Evolutionary conservation across 2,329 filamentous ascomycete genomes (phyloP), one percentile per base, ranked within the genome.

Genomic region (Metarhizium anisopliae): DNA sequence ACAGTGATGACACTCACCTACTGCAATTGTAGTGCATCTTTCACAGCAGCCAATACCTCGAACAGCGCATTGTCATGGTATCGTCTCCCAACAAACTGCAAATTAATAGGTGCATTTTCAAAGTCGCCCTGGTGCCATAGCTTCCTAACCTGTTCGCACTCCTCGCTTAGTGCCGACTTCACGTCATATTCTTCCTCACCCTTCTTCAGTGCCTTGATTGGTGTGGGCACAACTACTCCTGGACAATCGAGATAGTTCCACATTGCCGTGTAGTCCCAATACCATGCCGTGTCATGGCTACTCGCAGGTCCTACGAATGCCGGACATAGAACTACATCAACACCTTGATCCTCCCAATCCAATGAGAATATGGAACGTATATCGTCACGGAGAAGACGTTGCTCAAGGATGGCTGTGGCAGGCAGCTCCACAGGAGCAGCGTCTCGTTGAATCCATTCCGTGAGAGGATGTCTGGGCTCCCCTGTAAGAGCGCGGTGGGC

Each of bases 201-300:
- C 32, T 43, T 54, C 4, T 42, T 25, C 49, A 35, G 3, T 4
- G 60, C 54, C 36, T 54, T 61, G 11, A 62, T 57, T 0, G 69
- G 67, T 1, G 70, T 72, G 0, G 70, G 71, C 0, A 73, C 42
- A 0, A 69, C 68, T 0, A 65, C 65, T 0, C 65, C 70, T 0
- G 70, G 69, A 16, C 67, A 70, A 50, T 72, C 70, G 2, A 72
- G 59, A 18, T 70, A 68, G 30, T 72, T 72, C 60, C 64, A 72
- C 6, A 71, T 61, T 5, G 68, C 66, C 0, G 69, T 71, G 55
- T 72, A 70, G 20, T 70, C 67, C 67, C 68, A 71, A 54, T 70
- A 65, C 1, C 66, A 61, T 0, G 65, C 61, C 2, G 69, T 70
- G 13, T 72, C 69, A 47, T 73, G 71, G 2, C 58, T 56, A 8